phyloP scores from a whole-genome alignment of 169 alveolate species.

The Eimeria necatrix region DNA sequence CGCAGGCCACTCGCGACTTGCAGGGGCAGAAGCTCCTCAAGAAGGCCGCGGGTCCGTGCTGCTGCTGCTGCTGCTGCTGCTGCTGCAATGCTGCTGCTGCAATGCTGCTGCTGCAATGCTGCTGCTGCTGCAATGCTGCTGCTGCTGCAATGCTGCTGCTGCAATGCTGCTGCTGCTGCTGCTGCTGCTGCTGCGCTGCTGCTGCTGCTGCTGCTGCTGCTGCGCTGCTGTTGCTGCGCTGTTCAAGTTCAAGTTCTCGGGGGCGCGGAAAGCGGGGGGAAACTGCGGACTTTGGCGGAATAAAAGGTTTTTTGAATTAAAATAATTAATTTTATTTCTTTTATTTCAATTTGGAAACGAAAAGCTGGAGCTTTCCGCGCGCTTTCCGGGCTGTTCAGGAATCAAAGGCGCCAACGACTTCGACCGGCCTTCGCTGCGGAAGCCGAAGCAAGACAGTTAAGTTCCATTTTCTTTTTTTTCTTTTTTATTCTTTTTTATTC shows the following conservation, averaged over 20 bases:
- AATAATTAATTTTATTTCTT: no score
- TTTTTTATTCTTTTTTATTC: not conserved
- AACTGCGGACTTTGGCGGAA: not conserved
- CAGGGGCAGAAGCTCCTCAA: not conserved
- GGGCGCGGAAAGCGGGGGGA: not conserved
- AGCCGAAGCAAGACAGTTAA: not conserved
- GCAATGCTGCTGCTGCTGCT: no score
- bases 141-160: no score
- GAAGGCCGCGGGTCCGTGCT: not conserved
- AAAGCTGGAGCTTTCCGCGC: not conserved
- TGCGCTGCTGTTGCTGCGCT: no score
- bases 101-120: no score
- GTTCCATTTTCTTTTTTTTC: not conserved
- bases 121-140: no score
- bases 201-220: no score
- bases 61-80: no score
- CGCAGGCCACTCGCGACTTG: constrained; percentile 1
- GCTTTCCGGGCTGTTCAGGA: not conserved
- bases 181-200: no score
- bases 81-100: no score
- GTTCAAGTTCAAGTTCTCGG: no score
- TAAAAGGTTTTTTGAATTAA: not conserved
- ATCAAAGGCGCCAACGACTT: constrained; percentile 5
- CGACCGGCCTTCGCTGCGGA: constrained; percentile 40
- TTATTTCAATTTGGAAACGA: no score